Evolutionary conservation across 352 stramenopile species (phyloP).

Genomic region (Pythium plurisporium): DNA sequence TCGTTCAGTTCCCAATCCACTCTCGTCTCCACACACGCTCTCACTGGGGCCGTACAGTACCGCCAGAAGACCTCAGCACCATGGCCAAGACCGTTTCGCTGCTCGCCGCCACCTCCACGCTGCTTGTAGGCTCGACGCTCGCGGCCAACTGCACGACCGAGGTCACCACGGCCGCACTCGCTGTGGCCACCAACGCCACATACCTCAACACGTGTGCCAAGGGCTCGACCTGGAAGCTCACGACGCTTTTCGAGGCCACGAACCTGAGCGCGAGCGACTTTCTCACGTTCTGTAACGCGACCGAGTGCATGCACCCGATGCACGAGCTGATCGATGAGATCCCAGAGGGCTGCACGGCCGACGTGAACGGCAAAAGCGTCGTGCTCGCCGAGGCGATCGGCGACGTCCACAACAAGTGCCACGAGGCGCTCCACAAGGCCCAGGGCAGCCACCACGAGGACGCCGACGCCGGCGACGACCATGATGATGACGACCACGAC

Average conservation of each 20-base stretch:
- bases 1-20: too few relatives aligned
- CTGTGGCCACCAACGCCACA: slow-evolving; percentile 39
- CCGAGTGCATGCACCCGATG: slow-evolving; percentile 47
- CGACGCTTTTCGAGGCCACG: slow-evolving; percentile 37
- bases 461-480: background rate
- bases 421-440: slow-evolving; percentile 23
- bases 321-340: slow-evolving; percentile 39
- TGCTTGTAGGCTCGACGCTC: slow-evolving; percentile 21
- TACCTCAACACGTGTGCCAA: slow-evolving; percentile 49
- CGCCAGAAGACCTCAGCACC: background rate
- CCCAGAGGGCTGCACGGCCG: slow-evolving; percentile 40
- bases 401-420: slow-evolving; percentile 47
- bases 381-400: slow-evolving; percentile 39
- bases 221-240: slow-evolving; percentile 44
- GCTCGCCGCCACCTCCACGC: slow-evolving; percentile 19
- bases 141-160: slow-evolving; percentile 25
- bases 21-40: too few relatives aligned
- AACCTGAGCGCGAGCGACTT: slow-evolving; percentile 46
- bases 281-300: slow-evolving; percentile 52
- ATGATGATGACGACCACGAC: background rate
- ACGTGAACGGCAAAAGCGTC: slow-evolving; percentile 32
- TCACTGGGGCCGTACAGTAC: background rate
- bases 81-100: slow-evolving; percentile 1
- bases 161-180: slow-evolving; percentile 32
- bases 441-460: slow-evolving; percentile 3